Evolutionary conservation across 495 filamentous ascomycete species (phyloP).

Genomic region (Trichocladium uniseriatum): DNA sequence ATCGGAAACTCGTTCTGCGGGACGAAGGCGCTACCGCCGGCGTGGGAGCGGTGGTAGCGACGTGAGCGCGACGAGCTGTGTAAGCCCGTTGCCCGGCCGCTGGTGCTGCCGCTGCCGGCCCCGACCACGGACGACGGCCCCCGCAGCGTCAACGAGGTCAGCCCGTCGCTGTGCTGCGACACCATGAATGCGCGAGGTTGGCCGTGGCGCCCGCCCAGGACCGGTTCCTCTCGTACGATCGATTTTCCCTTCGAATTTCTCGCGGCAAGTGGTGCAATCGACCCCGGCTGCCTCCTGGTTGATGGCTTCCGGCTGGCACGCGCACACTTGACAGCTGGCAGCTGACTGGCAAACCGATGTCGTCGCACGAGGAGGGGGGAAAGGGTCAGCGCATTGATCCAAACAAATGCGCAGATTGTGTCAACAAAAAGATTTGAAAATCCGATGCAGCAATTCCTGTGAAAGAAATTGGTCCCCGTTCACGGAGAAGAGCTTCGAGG

Average conservation of each 20-base stretch:
- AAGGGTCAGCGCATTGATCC: neutral
- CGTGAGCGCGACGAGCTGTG: conserved; percentile 55
- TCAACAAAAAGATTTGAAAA: neutral
- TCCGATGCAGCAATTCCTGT: neutral
- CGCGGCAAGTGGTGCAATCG: neutral
- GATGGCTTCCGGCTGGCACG: conserved; percentile 2
- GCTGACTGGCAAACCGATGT: conserved; percentile 9
- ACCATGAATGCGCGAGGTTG: conserved; percentile 45
- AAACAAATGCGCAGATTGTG: neutral
- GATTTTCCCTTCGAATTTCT: neutral
- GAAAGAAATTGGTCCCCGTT: neutral
- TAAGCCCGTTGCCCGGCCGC: conserved; percentile 40
- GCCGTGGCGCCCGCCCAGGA: conserved; percentile 12
- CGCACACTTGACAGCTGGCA: conserved; percentile 16
- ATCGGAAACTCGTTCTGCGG: conserved; percentile 86
- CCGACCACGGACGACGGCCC: conserved; percentile 49
- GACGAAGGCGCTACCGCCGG: conserved; percentile 60
- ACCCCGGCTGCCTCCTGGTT: conserved; percentile 18
- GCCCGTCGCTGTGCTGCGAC: conserved; percentile 55
- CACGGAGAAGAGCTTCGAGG: conserved; percentile 2
- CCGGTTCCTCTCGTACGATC: neutral
- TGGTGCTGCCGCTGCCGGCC: conserved; percentile 16
- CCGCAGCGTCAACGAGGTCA: conserved; percentile 43
- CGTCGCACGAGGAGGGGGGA: conserved; percentile 11
- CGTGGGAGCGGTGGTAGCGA: conserved; percentile 70